Evolutionary conservation across 106 monocot genomes (phyloP), one percentile per base, ranked within the genome.

Genomic region (Dioscorea zingiberensis): DNA sequence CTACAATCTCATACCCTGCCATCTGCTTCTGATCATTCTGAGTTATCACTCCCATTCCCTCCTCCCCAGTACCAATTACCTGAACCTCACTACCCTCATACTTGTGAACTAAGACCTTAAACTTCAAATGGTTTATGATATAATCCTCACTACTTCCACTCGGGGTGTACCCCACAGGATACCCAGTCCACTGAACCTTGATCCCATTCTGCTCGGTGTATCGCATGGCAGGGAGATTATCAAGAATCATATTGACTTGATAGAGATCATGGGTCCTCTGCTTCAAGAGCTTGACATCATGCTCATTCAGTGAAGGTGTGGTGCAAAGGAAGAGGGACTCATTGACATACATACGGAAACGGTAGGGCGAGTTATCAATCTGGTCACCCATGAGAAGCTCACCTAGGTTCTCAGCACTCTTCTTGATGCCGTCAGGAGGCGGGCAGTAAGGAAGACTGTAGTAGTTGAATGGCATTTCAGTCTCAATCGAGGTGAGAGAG

Each of bases 161-260:
- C 4, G 63, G 62, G 14, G 67, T 69, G 46, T 70, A 83, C 12
- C 87, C 87, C 65, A 87, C 76, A 26, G 83, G 87, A 26, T 70
- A 87, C 7, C 87, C 87, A 46, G 80, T 87, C 87, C 87, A 87
- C 60, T 80, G 83, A 12, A 80, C 74, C 15, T 15, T 70, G 3
- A 79, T 18, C 12, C 83, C 83, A 59, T 73, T 76, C 63, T 73
- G 69, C 55, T 83, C 49, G 15, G 79, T 71, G 47, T 55, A 83
- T 26, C 87, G 69, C 76, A 75, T 75, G 21, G 71, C 87, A 25
- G 87, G 87, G 17, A 87, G 69, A 59, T 87, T 87, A 57, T 87
- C 87, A 19, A 87, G 79, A 55, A 87, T 83, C 83, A 87, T 83
- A 59, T 87, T 87, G 23, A 87, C 83, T 73, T 87, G 87, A 59